phyloP scores from a whole-genome alignment of 345 rosid genomes.

The Capsella bursapastoris region DNA sequence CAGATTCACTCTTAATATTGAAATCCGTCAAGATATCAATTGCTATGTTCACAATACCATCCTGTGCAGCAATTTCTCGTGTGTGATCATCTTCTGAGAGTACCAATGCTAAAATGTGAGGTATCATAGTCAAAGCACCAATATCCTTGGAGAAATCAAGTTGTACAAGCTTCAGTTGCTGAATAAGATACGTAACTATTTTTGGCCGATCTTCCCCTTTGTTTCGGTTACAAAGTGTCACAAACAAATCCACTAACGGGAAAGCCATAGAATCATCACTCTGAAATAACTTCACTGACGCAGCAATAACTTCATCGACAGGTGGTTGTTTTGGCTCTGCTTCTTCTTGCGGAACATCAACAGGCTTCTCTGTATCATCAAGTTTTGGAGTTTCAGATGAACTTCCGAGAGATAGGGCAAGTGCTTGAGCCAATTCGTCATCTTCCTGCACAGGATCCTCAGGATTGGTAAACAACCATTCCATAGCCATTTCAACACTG shows the following conservation, averaged over 20 bases:
- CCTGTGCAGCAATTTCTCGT: constrained; percentile 78
- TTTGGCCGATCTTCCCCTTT: constrained; percentile 88
- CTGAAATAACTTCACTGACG: constrained; percentile 76
- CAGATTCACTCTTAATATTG: constrained; percentile 58
- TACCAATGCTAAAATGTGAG: constrained; percentile 83
- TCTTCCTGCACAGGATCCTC: constrained; percentile 97
- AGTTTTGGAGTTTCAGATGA: constrained; percentile 83
- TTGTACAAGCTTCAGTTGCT: constrained; percentile 79
- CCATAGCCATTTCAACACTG: constrained; percentile 98
- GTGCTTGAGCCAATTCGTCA: constrained; percentile 96
- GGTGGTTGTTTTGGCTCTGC: constrained; percentile 67
- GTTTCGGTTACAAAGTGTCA: constrained; percentile 84
- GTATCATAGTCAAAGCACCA: constrained; percentile 74
- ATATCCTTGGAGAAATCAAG: constrained; percentile 72
- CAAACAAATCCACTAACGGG: constrained; percentile 84
- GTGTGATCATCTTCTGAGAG: constrained; percentile 82
- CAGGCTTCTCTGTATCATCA: constrained; percentile 71
- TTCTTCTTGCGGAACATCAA: constrained; percentile 61
- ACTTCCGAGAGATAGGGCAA: constrained; percentile 90
- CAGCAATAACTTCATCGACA: constrained; percentile 85
- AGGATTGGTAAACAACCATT: constrained; percentile 84
- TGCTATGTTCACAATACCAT: constrained; percentile 66
- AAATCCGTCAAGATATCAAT: constrained; percentile 70
- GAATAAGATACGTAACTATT: constrained; percentile 77
- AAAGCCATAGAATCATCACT: constrained; percentile 75